Evolutionary conservation across 768 basidiomycete species (phyloP).

Genomic region (Russula abietina): DNA sequence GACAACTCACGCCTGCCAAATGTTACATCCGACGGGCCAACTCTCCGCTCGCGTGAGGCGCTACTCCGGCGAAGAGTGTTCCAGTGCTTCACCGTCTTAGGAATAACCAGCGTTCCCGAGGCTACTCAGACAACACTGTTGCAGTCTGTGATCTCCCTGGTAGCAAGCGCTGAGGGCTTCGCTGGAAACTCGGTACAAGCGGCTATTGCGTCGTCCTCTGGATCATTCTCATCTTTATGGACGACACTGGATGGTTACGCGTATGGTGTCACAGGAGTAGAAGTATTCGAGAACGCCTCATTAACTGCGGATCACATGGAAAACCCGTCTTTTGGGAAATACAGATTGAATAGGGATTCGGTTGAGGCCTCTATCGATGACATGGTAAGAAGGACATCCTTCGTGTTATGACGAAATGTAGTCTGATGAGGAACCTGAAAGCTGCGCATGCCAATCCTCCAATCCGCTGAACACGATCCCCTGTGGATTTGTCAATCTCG

Average conservation of each 20-base stretch:
- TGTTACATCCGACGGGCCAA: constrained; percentile 40
- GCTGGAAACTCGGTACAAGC: constrained; percentile 83
- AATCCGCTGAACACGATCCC: constrained; percentile 82
- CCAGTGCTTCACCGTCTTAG: constrained; percentile 83
- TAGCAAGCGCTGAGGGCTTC: constrained; percentile 84
- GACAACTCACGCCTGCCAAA: constrained; percentile 28
- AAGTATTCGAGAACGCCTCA: constrained; percentile 43
- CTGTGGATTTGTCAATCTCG: constrained; percentile 58
- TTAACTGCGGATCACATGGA: constrained; percentile 28
- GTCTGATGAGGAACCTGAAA: constrained; percentile 29
- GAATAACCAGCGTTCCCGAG: constrained; percentile 72
- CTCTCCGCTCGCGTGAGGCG: constrained; percentile 72
- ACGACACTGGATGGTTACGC: constrained; percentile 82
- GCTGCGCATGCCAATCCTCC: constrained; percentile 73
- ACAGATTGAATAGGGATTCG: constrained; percentile 65
- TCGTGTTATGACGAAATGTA: neutral
- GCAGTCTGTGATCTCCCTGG: constrained; percentile 72
- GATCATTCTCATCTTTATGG: constrained; percentile 83
- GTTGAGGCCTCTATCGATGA: constrained; percentile 76
- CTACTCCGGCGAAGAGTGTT: constrained; percentile 79
- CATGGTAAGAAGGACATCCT: constrained; percentile 46
- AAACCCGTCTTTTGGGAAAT: constrained; percentile 36
- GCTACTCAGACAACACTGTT: constrained; percentile 75
- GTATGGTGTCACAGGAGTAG: constrained; percentile 77
- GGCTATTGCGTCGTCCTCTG: constrained; percentile 80